Evolutionary conservation across 2,329 filamentous ascomycete species (phyloP).

Genomic region (Amylocarpus encephaloides): DNA sequence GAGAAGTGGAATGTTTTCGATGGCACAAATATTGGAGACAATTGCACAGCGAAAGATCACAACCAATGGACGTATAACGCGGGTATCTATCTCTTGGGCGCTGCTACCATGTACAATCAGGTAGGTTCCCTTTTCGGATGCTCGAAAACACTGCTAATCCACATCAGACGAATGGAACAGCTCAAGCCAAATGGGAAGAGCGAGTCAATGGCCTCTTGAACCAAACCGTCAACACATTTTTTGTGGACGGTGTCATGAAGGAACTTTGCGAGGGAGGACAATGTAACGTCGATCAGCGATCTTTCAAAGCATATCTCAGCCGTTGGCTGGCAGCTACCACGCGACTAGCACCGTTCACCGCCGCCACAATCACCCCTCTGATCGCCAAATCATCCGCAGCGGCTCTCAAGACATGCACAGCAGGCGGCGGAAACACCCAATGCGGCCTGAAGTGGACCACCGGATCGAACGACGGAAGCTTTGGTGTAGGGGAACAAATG

Average conservation of each 20-base stretch:
- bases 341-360: conserved; percentile 57
- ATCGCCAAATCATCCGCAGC: conserved; percentile 47
- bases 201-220: conserved; percentile 51
- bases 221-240: conserved; percentile 44
- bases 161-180: conserved; percentile 25
- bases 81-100: conserved; percentile 58
- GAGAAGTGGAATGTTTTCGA: conserved; percentile 51
- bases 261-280: conserved; percentile 55
- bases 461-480: conserved; percentile 45
- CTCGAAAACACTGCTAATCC: neutral
- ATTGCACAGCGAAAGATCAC: conserved; percentile 52
- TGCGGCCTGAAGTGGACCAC: conserved; percentile 57
- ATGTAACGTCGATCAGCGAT: conserved; percentile 57
- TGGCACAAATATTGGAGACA: conserved; percentile 48
- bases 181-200: conserved; percentile 44
- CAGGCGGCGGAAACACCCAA: conserved; percentile 49
- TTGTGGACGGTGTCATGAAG: conserved; percentile 53
- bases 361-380: conserved; percentile 44
- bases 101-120: conserved; percentile 41
- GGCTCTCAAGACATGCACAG: conserved; percentile 51
- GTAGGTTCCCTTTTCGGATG: conserved; percentile 29
- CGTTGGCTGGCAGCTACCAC: conserved; percentile 56
- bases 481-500: conserved; percentile 67
- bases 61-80: conserved; percentile 66
- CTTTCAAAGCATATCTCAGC: conserved; percentile 57